Evolutionary conservation across 2,329 filamentous ascomycete genomes (phyloP), one percentile per base, ranked within the genome.

Genomic region (Aureobasidium musti): DNA sequence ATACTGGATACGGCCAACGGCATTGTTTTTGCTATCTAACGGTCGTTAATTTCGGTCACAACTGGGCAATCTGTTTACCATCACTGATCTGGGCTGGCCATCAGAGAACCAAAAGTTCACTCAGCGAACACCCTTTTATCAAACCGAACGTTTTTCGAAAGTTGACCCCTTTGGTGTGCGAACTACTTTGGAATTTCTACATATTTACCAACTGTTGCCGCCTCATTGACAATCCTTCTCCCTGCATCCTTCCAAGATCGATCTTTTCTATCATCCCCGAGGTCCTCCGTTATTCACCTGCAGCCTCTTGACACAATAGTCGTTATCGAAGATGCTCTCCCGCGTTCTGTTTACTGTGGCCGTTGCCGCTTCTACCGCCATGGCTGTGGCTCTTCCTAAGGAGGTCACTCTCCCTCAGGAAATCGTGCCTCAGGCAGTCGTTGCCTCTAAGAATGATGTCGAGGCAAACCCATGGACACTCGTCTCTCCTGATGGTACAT

Each of bases 11-110:
- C 11, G 61, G 33, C 49, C 26, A 64, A 45, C 47, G 49, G 37
- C 47, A 49, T 53, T 54, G 47, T 53, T 64, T 64, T 64, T 45
- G 35, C 33, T 43, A 37, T 64, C 49, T 39, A 64, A 64, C 61
- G 61, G 61, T 64, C 61, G 47, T 64, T 64, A 64, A 64, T 53
- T 33, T 54, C 61, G 59, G 43, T 52, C 59, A 30, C 59, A 63
- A 63, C 59, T 63, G 59, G 45, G 45, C 59, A 63, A 63, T 30
- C 23, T 52, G 59, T 52, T 63, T 52, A 41, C 59, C 30, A 63
- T 17, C 33, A 63, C 59, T 41, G 59, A 52, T 41, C 30, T 63
- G 43, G 30, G n/a, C 45, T 63, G 43, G 59, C 45, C 45, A 21
- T 30, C n/a, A 52, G 21, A 28, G 14, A 39, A 21, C 26, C 43